Percentiles rank a stretch among this genome's conserved stretches.
Evolutionary conservation across 2,329 filamentous ascomycete species (phyloP).

Genomic region (Hypoxylon sp.): DNA sequence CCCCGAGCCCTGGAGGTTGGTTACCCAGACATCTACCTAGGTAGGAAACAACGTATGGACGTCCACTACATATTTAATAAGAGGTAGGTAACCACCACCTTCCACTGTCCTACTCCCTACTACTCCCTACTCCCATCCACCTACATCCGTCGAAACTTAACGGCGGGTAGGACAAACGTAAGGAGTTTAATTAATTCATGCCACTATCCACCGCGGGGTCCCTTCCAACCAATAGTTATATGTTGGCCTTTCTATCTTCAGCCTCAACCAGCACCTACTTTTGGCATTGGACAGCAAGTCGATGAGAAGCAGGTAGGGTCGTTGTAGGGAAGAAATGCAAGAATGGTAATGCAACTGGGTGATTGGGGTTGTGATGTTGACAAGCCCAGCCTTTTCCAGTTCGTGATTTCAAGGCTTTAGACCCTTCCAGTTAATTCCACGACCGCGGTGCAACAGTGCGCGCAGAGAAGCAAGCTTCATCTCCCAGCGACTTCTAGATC

Average conservation of each 20-base stretch:
- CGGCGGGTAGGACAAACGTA: constrained; percentile 15
- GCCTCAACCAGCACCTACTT: constrained; percentile 38
- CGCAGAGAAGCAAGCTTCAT: constrained; percentile 14
- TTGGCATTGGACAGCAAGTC: constrained; percentile 26
- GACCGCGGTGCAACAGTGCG: constrained; percentile 27
- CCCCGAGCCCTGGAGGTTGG: not conserved
- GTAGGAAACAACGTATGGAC: not conserved
- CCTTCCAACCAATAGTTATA: constrained; percentile 33
- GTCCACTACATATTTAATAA: not conserved
- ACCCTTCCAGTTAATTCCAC: constrained; percentile 15
- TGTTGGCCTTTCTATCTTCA: constrained; percentile 28
- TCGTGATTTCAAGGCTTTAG: constrained; percentile 19
- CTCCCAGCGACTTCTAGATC: constrained; percentile 16
- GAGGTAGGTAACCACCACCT: not conserved
- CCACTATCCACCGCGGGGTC: constrained; percentile 18
- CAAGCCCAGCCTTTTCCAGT: constrained; percentile 3
- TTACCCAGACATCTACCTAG: not conserved
- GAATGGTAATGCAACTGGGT: constrained; percentile 1
- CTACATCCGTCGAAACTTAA: not conserved
- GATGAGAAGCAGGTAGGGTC: constrained; percentile 9
- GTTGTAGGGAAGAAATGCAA: constrained; percentile 7
- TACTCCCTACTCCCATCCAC: not conserved
- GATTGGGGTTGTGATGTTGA: constrained; percentile 29
- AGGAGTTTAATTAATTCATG: constrained; percentile 31
- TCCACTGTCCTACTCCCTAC: not conserved